Evolutionary conservation across 164 flowering plant genomes (phyloP).

Genomic region (Vitis labrusca): DNA sequence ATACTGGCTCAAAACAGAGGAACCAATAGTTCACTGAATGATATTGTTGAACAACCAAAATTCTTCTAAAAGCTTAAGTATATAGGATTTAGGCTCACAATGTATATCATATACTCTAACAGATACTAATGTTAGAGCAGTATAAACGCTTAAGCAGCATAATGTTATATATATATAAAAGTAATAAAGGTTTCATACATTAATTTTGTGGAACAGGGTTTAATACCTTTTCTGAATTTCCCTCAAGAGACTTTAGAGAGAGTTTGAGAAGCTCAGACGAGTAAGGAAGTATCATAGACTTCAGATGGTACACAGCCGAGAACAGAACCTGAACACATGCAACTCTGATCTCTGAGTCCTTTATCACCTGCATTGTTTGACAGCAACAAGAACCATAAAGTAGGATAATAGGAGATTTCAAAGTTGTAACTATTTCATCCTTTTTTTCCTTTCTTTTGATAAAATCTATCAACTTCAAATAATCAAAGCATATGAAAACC

Average conservation of each 20-base stretch:
- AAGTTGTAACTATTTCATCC: no score
- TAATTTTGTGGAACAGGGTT: neutral
- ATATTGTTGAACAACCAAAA: no score
- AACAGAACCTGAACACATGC: slow-evolving; percentile 83
- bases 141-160: no score
- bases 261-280: slow-evolving; percentile 56
- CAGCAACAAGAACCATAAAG: neutral
- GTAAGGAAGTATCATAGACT: slow-evolving; percentile 59
- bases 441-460: no score
- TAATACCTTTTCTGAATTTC: slow-evolving; percentile 66
- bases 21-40: no score
- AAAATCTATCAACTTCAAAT: neutral
- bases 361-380: slow-evolving; percentile 37
- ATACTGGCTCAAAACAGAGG: no score
- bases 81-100: no score
- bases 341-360: slow-evolving; percentile 57
- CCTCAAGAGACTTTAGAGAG: slow-evolving; percentile 50
- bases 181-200: neutral
- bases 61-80: no score
- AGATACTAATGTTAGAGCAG: no score
- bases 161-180: no score
- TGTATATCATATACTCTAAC: no score
- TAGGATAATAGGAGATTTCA: neutral
- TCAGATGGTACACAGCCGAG: slow-evolving; percentile 80
- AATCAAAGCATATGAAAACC: neutral